Evolutionary conservation across 2,329 filamentous ascomycete genomes (phyloP).

Genomic region (Xylariaceae sp.): DNA sequence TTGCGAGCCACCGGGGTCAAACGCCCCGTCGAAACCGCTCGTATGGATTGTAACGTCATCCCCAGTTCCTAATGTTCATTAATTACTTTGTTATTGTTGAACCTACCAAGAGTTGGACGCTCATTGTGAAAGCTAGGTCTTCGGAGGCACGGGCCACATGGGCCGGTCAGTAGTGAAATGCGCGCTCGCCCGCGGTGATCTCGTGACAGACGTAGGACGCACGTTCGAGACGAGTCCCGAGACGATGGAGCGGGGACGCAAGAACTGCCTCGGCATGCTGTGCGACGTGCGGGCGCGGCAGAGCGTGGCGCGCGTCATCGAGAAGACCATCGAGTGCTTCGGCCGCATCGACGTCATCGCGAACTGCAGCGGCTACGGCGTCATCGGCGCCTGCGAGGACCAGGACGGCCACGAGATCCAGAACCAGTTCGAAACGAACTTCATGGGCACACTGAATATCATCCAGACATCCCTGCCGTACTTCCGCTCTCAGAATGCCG

Average conservation of each 20-base stretch:
- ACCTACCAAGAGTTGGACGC: constrained; percentile 3
- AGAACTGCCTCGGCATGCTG: constrained; percentile 71
- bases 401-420: constrained; percentile 93
- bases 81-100: too few species aligned
- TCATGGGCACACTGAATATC: constrained; percentile 91
- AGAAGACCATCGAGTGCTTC: constrained; percentile 66
- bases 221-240: constrained; percentile 69
- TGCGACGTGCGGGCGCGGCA: constrained; percentile 84
- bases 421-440: constrained; percentile 97
- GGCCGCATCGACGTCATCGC: constrained; percentile 82
- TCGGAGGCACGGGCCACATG: constrained; percentile 96
- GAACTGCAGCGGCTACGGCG: constrained; percentile 91
- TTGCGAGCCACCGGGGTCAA: constrained; percentile 74
- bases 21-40: constrained; percentile 65
- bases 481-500: constrained; percentile 69
- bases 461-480: constrained; percentile 83
- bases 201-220: constrained; percentile 80
- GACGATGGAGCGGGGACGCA: constrained; percentile 66
- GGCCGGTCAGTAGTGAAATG: constrained; percentile 83
- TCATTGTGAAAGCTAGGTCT: constrained; percentile 53
- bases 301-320: constrained; percentile 68
- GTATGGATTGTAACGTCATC: constrained; percentile 73
- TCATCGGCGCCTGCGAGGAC: constrained; percentile 93
- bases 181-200: constrained; percentile 73
- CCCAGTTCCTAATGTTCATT: background rate